Percentiles rank a stretch among this genome's conserved stretches.
Evolutionary conservation across 2,329 filamentous ascomycete species (phyloP).

Genomic region (Fusarium fracticaudum): DNA sequence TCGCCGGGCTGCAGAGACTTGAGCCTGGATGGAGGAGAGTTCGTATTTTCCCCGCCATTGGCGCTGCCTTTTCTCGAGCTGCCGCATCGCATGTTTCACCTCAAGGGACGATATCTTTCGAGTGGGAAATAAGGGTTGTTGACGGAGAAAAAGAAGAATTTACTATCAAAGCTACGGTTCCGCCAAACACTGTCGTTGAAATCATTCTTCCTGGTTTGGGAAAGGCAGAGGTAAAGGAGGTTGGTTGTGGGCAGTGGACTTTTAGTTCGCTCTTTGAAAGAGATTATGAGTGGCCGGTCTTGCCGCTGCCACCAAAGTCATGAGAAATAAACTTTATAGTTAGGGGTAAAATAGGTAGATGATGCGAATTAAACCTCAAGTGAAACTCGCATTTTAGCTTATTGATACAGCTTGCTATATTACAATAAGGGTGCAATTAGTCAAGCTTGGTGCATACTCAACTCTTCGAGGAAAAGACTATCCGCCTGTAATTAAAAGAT

Average conservation of each 20-base stretch:
- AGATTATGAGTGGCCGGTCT: slow-evolving; percentile 2
- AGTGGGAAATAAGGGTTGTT: neutral
- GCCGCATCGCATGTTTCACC: slow-evolving; percentile 5
- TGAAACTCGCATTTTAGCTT: too few relatives aligned
- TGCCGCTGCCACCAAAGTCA: neutral
- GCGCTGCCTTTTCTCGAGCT: slow-evolving; percentile 8
- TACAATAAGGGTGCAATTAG: too few relatives aligned
- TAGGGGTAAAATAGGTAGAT: rapidly evolving
- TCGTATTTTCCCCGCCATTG: neutral
- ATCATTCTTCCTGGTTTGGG: neutral
- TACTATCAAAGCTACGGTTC: neutral
- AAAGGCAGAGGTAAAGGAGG: neutral
- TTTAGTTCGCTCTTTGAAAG: neutral
- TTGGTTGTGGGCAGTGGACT: neutral
- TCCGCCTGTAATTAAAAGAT: too few relatives aligned
- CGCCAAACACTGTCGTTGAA: neutral
- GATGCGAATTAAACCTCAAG: too few relatives aligned
- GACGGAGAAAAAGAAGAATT: neutral
- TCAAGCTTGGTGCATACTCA: too few relatives aligned
- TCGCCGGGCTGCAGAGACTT: slow-evolving; percentile 25
- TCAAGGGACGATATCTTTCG: neutral
- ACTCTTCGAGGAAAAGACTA: too few relatives aligned
- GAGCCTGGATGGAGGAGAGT: slow-evolving; percentile 30
- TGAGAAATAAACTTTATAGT: neutral
- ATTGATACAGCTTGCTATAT: too few relatives aligned